Evolutionary conservation across 1,139 yeast genomes (phyloP).

Genomic region (Neolecta irregularis): DNA sequence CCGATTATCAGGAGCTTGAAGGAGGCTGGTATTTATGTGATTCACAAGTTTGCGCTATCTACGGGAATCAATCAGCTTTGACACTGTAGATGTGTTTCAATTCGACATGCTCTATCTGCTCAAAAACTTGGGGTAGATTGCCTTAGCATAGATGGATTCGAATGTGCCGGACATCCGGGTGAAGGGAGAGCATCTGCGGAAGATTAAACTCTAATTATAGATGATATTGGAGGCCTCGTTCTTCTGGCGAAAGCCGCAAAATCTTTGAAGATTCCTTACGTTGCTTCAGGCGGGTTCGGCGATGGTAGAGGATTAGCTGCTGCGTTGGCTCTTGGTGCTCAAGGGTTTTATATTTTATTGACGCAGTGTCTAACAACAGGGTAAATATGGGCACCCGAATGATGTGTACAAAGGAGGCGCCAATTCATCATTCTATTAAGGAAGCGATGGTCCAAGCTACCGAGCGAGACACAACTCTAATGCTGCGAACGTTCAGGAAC

Average conservation of each 20-base stretch:
- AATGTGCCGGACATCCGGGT: conserved; percentile 28
- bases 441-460: conserved; percentile 22
- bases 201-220: too few species aligned
- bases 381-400: conserved; percentile 27
- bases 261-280: conserved; percentile 22
- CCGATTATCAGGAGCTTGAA: conserved; percentile 19
- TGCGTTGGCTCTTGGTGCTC: conserved; percentile 25
- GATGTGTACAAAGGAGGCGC: conserved; percentile 24
- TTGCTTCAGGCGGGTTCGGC: conserved; percentile 27
- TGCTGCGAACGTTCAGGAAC: conserved; percentile 23
- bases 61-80: too few species aligned
- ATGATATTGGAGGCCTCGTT: conserved; percentile 22
- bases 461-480: conserved; percentile 23
- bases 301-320: conserved; percentile 26
- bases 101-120: conserved; percentile 24
- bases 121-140: conserved; percentile 24
- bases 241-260: conserved; percentile 22
- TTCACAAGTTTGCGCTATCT: too few species aligned
- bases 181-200: too few species aligned
- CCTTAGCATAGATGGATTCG: conserved; percentile 25
- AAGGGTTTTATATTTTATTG: conserved; percentile 12
- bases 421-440: conserved; percentile 24
- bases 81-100: conserved; percentile 22
- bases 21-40: conserved; percentile 20
- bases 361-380: conserved; percentile 4